Evolutionary conservation across 2,329 filamentous ascomycete genomes (phyloP).

Genomic region (Aspergillus oerlinghausenensis): DNA sequence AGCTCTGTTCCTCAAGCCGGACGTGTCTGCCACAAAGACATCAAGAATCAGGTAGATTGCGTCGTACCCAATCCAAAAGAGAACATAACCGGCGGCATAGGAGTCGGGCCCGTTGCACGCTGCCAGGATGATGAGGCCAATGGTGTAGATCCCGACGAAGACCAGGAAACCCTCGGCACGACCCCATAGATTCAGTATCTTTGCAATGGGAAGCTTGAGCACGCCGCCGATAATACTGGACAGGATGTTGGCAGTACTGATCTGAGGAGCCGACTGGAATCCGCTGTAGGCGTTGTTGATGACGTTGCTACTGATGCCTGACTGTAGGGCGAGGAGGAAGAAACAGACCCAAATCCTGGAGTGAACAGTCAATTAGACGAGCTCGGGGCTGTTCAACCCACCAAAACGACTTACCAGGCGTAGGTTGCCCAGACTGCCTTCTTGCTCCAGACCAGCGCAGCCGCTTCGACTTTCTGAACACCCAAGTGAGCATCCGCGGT

Average conservation of each 20-base stretch:
- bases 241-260: conserved; percentile 50
- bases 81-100: conserved; percentile 60
- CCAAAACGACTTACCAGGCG: conserved; percentile 23
- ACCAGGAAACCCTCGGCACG: conserved; percentile 55
- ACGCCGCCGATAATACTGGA: conserved; percentile 54
- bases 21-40: conserved; percentile 61
- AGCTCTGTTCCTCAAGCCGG: conserved; percentile 55
- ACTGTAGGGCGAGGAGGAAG: conserved; percentile 44
- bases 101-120: conserved; percentile 56
- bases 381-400: background rate
- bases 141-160: conserved; percentile 44
- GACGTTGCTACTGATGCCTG: conserved; percentile 39
- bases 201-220: conserved; percentile 58
- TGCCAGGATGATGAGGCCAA: conserved; percentile 58
- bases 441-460: conserved; percentile 44
- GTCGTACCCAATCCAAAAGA: conserved; percentile 57
- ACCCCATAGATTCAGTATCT: conserved; percentile 60
- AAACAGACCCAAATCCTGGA: conserved; percentile 44
- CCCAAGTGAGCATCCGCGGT: conserved; percentile 33
- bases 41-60: conserved; percentile 53
- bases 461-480: conserved; percentile 45
- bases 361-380: conserved; percentile 14
- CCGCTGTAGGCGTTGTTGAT: conserved; percentile 49
- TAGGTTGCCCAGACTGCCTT: conserved; percentile 31
- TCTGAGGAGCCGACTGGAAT: conserved; percentile 49